Base-by-base conservation (phyloP, 1,284 basidiomycete species). In the Malassezia sp. region DNA sequence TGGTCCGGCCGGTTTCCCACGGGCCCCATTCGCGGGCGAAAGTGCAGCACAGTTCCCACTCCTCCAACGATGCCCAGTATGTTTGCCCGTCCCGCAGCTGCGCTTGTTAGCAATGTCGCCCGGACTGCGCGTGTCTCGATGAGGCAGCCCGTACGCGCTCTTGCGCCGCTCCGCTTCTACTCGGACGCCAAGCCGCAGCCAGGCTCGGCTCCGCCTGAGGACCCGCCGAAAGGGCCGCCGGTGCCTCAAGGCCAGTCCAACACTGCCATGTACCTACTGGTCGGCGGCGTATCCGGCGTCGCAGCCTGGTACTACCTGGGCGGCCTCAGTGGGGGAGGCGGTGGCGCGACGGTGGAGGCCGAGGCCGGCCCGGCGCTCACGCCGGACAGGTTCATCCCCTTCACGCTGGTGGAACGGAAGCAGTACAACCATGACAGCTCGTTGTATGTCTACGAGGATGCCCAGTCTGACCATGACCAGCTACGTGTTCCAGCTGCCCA, bases 391-490 rank as follows among this genome's bases (percentile, higher is more conserved):
- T 88, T 82, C 63, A 71, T 79, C 42, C 79, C 84, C 67, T 81
- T 95, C 72, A 83, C 80, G 66, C 78, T 96, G 61, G 84, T 84
- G 73, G 79, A 81, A 67, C 75, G 95, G 59, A 77, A 81, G 59
- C 80, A 81, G 2, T 95, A 95, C 77, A 97, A 91, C 77, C 83
- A 91, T 76, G 88, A 91, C 73, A 81, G 85, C 5, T 75, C 83
- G 27, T 78, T 78, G 77, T 58, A 41, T 39, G 52, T 46, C 3
- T 2, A 23, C 21, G 28, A 11, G 14, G 23, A 12, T 11, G 17
- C 14, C 28, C 14, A 35, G 23, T 8, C 8, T 8, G 8, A 29
- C 27, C n/a, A 29, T 9, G 23, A 5, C 6, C 35, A 46, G 42
- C 29, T 91, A 87, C 73, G 75, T 83, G 47, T 93, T 97, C 67